Base-by-base conservation (phyloP, 2,329 filamentous ascomycete genomes). In the Botrytis aclada region DNA sequence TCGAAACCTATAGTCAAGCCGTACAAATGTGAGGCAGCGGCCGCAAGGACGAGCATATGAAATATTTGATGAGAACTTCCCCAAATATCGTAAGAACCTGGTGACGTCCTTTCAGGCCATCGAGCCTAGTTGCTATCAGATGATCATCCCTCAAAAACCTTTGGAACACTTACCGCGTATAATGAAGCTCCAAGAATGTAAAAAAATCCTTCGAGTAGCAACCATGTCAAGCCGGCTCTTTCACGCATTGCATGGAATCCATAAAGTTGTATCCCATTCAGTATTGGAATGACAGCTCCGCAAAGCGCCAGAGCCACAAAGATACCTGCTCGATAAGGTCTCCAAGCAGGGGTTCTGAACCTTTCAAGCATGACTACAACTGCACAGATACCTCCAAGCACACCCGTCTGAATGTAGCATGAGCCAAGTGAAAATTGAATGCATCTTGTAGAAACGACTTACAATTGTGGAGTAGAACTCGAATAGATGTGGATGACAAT, bases 1-100 rank as follows among this genome's bases (percentile, higher is more conserved):
- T 97, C 93, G 83, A 98, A 97, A 6, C 95, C 95, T 82, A 89
- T 92, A 43, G 93, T 81, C 83, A 98, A 87, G 66, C 93, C 95
- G 70, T 90, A 90, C 74, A 98, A 84, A 84, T 99, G 96, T 37
- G 92, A 88, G 1, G 88, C 87, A 0, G 94, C 95, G 0, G 96
- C 96, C 74, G 94, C 82, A 25, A 98, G 85, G 41, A 99, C 95
- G 76, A 96, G 87, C 56, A 97, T 85, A 84, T 99, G 96, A 82
- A 99, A 99, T 76, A 99, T 92, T 83, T 99, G 96, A 82, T 99
- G 96, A 32, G 94, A 97, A 80, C 91, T 94, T 54, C 96, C 95
- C 88, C 93, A 93, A 69, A 98, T 93, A 82, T 99, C 96, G 80
- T 95, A 98, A 12, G 82, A 85, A 1, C 94, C 93, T 0, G 95